Base-by-base conservation (phyloP, 306 rosid species). In the Argentina anserina region DNA sequence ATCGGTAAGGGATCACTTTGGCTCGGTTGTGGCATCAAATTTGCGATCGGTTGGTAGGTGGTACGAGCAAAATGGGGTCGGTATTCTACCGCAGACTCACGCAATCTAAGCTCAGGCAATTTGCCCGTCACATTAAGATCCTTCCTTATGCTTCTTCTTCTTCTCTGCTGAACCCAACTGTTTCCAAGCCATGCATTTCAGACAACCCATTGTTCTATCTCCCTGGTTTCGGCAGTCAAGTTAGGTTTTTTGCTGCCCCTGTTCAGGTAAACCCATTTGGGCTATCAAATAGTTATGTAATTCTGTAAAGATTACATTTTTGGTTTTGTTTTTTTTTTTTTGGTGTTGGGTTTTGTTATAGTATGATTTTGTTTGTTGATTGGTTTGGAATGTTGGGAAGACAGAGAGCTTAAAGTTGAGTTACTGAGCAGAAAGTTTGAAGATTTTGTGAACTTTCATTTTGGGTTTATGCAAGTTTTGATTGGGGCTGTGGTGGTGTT, bases 171-270 rank as follows among this genome's bases (percentile, higher is more conserved):
- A 80, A 67, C 72, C 71, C 87, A 12, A 45, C 71, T 37, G 75
- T 60, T 67, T n/a, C 77, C 13, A 82, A 81, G 78, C 26, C 82
- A 11, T 43, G 56, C 55, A 78, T 75, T 70, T 4, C 42, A 11
- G 72, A 68, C 56, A 69, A 70, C 25, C 83, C 79, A 1, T 62
- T 78, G 21, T 1, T 49, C 76, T 65, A 82, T 49, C 84, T 74
- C 36, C 14, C 84, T 31, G 74, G n/a, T 80, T 60, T n/a, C n/a
- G n/a, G 50, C 75, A 77, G 45, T 49, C 69, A 62, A 42, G 77
- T 79, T n/a, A 80, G 96, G 76, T 84, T 85, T 70, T 92, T 79
- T 20, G 96, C 90, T 78, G 90, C 82, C 42, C 89, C 96, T 0
- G 69, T 81, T 72, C 89, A 89, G 88, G 94, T 91, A 77, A 56